These are phyloP conservation scores for Emergomyces orientalis DNA, from an alignment of 2,329 filamentous ascomycete genomes.

Conservation along the genomic window DNA sequence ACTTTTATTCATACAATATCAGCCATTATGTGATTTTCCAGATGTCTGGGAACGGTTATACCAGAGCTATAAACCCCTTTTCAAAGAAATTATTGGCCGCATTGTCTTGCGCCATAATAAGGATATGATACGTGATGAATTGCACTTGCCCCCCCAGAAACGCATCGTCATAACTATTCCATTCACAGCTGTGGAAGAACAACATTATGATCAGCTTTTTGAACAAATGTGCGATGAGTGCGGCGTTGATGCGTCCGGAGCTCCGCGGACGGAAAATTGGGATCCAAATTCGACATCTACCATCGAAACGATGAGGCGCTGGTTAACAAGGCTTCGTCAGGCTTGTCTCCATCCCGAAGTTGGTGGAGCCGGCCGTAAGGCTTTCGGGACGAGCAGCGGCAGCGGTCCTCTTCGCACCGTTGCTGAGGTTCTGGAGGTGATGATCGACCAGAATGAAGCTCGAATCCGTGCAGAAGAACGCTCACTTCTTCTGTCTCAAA, in stretches of 20 bases:
- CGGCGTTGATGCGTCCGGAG: slow-evolving; percentile 55
- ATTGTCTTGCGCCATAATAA: slow-evolving; percentile 84
- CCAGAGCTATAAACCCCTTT: slow-evolving; percentile 50
- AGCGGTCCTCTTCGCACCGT: slow-evolving; percentile 67
- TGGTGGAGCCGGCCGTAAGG: slow-evolving; percentile 55
- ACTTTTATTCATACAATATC: slow-evolving; percentile 67
- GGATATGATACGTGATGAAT: slow-evolving; percentile 64
- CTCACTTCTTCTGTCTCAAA: slow-evolving; percentile 50
- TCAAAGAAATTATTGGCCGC: slow-evolving; percentile 58
- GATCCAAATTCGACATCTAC: slow-evolving; percentile 48
- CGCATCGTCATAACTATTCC: slow-evolving; percentile 81
- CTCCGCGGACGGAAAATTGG: slow-evolving; percentile 54
- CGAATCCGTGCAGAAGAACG: slow-evolving; percentile 60
- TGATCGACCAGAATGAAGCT: slow-evolving; percentile 78
- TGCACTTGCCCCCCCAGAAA: slow-evolving; percentile 71
- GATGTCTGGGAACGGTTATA: slow-evolving; percentile 61
- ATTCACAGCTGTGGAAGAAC: slow-evolving; percentile 82
- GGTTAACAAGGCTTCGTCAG: slow-evolving; percentile 69
- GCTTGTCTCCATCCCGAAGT: slow-evolving; percentile 81
- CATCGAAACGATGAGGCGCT: slow-evolving; percentile 65
- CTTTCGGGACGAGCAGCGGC: slow-evolving; percentile 54
- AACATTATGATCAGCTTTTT: slow-evolving; percentile 72
- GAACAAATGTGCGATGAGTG: slow-evolving; percentile 63
- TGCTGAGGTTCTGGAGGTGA: slow-evolving; percentile 74
- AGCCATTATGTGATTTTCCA: slow-evolving; percentile 60